Percentiles rank a stretch among this genome's conserved stretches.
Conservation (phyloP, 2,329 filamentous ascomycete species). For the Curvularia eragrostidis region DNA sequence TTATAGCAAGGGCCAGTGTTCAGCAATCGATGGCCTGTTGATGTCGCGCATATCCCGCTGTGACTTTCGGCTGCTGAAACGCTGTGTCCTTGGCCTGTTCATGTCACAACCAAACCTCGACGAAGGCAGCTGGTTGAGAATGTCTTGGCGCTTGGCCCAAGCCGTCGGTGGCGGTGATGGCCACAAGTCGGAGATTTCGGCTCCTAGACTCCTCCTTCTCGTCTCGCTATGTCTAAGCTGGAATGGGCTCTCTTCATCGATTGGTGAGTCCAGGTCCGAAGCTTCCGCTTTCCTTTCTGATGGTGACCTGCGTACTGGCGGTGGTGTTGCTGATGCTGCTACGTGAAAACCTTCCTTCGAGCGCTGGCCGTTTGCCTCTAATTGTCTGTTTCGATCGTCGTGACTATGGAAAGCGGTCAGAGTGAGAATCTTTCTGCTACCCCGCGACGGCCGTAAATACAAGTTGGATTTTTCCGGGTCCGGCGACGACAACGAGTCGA, state of each 20-base stretch:
- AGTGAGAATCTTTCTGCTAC: slow-evolving; percentile 29
- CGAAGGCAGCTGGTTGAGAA: slow-evolving; percentile 3
- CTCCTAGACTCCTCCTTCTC: slow-evolving; percentile 25
- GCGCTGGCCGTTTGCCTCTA: slow-evolving; percentile 7
- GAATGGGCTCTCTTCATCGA: slow-evolving; percentile 40
- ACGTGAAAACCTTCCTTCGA: background rate
- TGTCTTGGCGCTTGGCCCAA: slow-evolving; percentile 15
- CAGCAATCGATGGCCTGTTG: background rate
- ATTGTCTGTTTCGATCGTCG: slow-evolving; percentile 5
- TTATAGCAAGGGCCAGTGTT: slow-evolving; percentile 6
- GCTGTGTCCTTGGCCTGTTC: slow-evolving; percentile 2
- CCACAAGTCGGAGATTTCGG: slow-evolving; percentile 27
- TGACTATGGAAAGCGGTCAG: slow-evolving; percentile 27
- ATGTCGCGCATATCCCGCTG: background rate
- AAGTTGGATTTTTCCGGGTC: slow-evolving; percentile 25
- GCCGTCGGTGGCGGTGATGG: slow-evolving; percentile 25
- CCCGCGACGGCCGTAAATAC: slow-evolving; percentile 15
- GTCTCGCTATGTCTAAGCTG: slow-evolving; percentile 39
- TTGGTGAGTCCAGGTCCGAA: slow-evolving; percentile 31
- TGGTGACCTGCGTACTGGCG: slow-evolving; percentile 5
- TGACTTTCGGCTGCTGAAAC: background rate
- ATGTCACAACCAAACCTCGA: slow-evolving; percentile 12
- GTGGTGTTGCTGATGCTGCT: slow-evolving; percentile 1
- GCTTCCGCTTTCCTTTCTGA: background rate
- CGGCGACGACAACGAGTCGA: slow-evolving; percentile 6